phyloP scores from a whole-genome alignment of 306 rosid species.

The Crataegus laevigata region DNA sequence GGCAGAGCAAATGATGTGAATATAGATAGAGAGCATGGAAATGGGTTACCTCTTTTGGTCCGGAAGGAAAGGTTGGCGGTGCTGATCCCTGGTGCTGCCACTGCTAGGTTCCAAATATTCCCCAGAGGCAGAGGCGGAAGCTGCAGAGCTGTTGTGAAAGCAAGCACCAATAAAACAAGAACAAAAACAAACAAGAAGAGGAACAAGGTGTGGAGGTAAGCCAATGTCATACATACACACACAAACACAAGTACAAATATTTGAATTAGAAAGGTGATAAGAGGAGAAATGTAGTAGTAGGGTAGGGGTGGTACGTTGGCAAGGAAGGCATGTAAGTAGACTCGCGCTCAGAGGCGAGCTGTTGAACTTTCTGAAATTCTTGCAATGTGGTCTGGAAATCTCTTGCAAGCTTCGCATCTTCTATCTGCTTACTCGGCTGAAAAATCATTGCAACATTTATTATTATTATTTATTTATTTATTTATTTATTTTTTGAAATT shows the following conservation, averaged over 20 bases:
- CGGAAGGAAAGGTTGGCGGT: constrained; percentile 49
- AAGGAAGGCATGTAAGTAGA: constrained; percentile 45
- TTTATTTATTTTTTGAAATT: background rate
- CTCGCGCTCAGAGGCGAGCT: constrained; percentile 73
- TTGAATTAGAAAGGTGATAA: background rate
- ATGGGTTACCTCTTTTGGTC: constrained; percentile 45
- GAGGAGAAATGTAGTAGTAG: too few species aligned
- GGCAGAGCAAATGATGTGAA: background rate
- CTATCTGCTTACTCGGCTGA: constrained; percentile 53
- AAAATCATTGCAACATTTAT: background rate
- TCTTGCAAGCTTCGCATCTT: constrained; percentile 74
- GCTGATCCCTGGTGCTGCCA: constrained; percentile 26
- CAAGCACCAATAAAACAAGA: background rate
- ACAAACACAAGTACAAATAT: background rate
- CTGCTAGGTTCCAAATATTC: constrained; percentile 15
- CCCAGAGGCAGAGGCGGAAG: constrained; percentile 7
- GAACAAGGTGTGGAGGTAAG: background rate
- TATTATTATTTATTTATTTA: too few species aligned
- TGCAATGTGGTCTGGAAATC: constrained; percentile 70
- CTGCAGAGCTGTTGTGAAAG: background rate
- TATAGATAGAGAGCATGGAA: background rate
- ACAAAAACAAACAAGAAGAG: background rate
- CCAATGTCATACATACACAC: background rate
- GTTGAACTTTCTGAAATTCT: constrained; percentile 72
- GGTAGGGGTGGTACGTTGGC: background rate